Base-by-base conservation (phyloP, 768 basidiomycete species). In the Multifurca ochricompacta region DNA sequence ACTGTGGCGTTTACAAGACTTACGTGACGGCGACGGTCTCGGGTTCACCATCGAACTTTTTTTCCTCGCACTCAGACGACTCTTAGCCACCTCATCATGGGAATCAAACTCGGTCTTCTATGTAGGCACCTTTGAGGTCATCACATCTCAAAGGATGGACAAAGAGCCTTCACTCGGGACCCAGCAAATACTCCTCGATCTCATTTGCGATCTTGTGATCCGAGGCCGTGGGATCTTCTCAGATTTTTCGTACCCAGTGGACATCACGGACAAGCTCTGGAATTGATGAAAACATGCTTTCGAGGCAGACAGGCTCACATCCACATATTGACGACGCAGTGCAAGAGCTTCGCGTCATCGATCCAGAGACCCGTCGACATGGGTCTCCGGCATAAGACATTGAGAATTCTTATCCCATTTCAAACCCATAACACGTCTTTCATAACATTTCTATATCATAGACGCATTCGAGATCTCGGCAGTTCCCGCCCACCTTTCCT, bases 171-270 rank as follows among this genome's bases (percentile, higher is more conserved):
- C 23, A 10, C 10, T 32, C 13, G 47, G 47, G 21, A 49, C 48
- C 7, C 54, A 55, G 39, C 28, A 64, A 52, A 3, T 59, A 63
- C 4, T 56, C 53, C 2, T 68, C 60, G 16, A 67, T 68, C 14
- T 57, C 62, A 40, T 62, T 53, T 8, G 68, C 67, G 25, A 62
- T 31, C 21, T 62, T 60, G 62, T 70, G 64, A 60, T 36, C 21
- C 44, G 23, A n/a, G 25, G 27, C 11, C 42, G 25, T 13, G 40
- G 40, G 4, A 25, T 19, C 40, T 41, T 41, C 23, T 41, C 23
- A 7, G 18, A 25, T 13, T 13, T 10, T 9, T 7, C 25, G n/a
- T 21, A 30, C 14, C 43, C 43, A 13, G n/a, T 7, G 2, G 32
- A 48, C 34, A 30, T 48, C 19, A 32, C 23, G 18, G 3, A 23